Conservation (phyloP, 1,284 basidiomycete genomes). For the Mycosarcoma mackinlayi region DNA sequence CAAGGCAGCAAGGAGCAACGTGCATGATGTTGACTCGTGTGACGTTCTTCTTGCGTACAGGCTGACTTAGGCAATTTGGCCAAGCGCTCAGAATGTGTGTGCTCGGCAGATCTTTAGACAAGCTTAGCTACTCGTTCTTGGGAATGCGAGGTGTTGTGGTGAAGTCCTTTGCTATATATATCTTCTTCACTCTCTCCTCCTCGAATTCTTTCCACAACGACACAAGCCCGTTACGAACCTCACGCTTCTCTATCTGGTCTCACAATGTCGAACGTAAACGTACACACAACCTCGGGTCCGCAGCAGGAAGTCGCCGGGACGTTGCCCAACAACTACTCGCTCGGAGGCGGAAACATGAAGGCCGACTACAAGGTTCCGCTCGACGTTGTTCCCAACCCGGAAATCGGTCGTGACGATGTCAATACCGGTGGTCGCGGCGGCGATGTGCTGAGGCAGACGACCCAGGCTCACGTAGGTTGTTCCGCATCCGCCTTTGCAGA, state of each 20-base stretch:
- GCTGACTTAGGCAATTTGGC: too few species aligned
- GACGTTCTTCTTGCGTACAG: too few species aligned
- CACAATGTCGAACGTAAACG: conserved; percentile 34
- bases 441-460: conserved; percentile 21
- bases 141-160: too few species aligned
- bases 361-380: conserved; percentile 31
- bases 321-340: conserved; percentile 39
- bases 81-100: too few species aligned
- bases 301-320: conserved; percentile 36
- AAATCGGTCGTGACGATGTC: conserved; percentile 29
- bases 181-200: neutral
- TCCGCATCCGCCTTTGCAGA: too few species aligned
- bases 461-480: conserved; percentile 30
- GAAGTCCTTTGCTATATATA: too few species aligned
- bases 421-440: conserved; percentile 42
- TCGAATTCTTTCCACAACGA: neutral
- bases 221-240: neutral
- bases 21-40: too few species aligned
- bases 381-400: conserved; percentile 25
- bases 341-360: conserved; percentile 32
- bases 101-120: too few species aligned
- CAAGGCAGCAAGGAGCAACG: too few species aligned
- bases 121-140: too few species aligned
- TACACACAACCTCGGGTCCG: conserved; percentile 19
- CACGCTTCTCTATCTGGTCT: neutral